Conservation (phyloP, 2,329 filamentous ascomycete species). For the Acrocalymma vagum region DNA sequence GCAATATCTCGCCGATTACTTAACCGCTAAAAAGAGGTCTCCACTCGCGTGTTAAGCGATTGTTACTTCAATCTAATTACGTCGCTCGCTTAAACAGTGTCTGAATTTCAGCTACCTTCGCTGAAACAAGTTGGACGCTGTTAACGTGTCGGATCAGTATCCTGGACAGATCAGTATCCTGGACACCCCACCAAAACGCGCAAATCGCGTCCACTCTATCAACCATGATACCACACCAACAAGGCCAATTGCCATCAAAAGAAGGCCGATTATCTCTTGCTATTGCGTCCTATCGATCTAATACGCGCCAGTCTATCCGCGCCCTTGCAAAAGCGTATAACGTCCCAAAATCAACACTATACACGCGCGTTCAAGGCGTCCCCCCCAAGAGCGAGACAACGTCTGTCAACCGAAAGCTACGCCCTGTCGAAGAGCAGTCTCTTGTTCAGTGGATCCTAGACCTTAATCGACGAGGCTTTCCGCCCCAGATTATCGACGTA, state of each 20-base stretch:
- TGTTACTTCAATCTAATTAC: too few species aligned
- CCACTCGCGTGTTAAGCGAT: too few species aligned
- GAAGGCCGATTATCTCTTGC: constrained; percentile 15
- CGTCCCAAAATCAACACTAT: constrained; percentile 5
- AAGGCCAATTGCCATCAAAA: constrained; percentile 1
- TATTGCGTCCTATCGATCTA: constrained; percentile 3
- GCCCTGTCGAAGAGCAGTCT: constrained; percentile 4
- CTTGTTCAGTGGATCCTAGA: constrained; percentile 14
- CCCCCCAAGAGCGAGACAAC: constrained; percentile 1
- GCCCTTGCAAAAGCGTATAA: constrained; percentile 3
- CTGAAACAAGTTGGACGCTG: too few species aligned
- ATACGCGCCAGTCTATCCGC: not conserved
- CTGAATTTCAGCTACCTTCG: too few species aligned
- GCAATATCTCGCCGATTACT: too few species aligned
- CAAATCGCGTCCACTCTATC: constrained; percentile 3
- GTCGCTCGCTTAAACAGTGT: too few species aligned
- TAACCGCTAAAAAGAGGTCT: too few species aligned
- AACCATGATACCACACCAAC: constrained; percentile 5
- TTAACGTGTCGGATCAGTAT: too few species aligned
- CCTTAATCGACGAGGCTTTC: constrained; percentile 12
- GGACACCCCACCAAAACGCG: constrained; percentile 5
- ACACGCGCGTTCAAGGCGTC: constrained; percentile 1
- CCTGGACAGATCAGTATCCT: constrained; percentile 1
- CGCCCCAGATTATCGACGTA: constrained; percentile 10
- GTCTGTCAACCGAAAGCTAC: constrained; percentile 15